Percentiles rank a stretch among this genome's conserved stretches.
These are phyloP conservation scores for Geotrichum carabidarum DNA, from an alignment of 1,139 yeast genomes.

Conservation along the genomic window DNA sequence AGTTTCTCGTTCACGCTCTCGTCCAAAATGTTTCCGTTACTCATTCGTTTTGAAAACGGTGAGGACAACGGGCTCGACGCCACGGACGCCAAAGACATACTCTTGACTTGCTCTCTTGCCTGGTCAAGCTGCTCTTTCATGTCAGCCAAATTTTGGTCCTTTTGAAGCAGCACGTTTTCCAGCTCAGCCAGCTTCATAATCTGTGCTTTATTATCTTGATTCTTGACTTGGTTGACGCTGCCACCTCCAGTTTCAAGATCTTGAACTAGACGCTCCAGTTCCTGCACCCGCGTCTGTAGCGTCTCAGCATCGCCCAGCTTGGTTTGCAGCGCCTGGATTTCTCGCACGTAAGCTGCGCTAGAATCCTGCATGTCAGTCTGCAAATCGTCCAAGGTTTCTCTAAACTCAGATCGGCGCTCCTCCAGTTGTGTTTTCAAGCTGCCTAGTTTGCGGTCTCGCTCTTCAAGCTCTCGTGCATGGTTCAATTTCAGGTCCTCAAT, in stretches of 20 bases:
- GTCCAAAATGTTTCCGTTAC: conserved; percentile 1
- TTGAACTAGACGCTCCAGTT: conserved; percentile 27
- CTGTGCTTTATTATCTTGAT: conserved; percentile 30
- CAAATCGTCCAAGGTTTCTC: conserved; percentile 31
- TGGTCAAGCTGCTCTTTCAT: conserved; percentile 30
- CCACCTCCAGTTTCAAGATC: conserved; percentile 22
- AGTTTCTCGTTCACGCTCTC: conserved; percentile 10
- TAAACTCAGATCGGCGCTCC: conserved; percentile 34
- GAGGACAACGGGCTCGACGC: not conserved
- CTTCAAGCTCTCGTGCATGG: conserved; percentile 20
- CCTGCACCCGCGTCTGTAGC: conserved; percentile 25
- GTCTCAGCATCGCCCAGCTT: conserved; percentile 27
- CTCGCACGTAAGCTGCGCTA: conserved; percentile 27
- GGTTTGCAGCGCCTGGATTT: conserved; percentile 28
- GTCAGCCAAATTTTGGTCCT: conserved; percentile 32
- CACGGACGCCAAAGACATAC: not conserved
- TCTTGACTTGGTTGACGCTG: conserved; percentile 22
- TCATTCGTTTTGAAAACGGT: conserved; percentile 1
- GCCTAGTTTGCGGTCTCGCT: conserved; percentile 30
- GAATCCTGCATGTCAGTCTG: conserved; percentile 33
- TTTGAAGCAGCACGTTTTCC: conserved; percentile 35
- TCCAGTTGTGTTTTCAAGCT: conserved; percentile 31
- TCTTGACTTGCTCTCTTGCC: conserved; percentile 23
- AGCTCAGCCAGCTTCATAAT: conserved; percentile 32
- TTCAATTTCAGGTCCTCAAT: conserved; percentile 8